These are phyloP conservation scores for Boletales sp. DNA, from an alignment of 768 basidiomycete genomes.

Conservation along the genomic window DNA sequence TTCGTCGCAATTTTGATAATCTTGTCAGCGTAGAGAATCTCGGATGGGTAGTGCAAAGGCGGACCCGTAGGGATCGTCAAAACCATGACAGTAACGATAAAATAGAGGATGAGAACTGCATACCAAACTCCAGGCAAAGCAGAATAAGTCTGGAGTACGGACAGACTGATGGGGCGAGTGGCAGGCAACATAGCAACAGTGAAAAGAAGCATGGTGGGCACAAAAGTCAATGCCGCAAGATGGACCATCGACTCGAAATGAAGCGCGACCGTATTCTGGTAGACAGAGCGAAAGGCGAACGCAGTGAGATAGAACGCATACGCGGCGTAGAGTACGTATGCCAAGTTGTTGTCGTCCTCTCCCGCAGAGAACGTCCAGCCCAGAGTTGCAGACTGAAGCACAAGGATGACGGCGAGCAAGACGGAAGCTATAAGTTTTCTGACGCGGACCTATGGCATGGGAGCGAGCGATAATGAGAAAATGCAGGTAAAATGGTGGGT, in stretches of 20 bases:
- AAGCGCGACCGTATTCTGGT: slow-evolving; percentile 37
- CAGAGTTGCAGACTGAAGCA: slow-evolving; percentile 50
- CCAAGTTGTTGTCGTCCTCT: slow-evolving; percentile 31
- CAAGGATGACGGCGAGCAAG: slow-evolving; percentile 44
- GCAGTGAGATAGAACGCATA: slow-evolving; percentile 61
- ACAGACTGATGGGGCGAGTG: slow-evolving; percentile 32
- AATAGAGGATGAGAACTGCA: slow-evolving; percentile 47
- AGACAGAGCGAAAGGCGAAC: slow-evolving; percentile 49
- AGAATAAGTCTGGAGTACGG: slow-evolving; percentile 20
- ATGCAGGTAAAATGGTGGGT: neutral
- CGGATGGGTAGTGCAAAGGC: slow-evolving; percentile 66
- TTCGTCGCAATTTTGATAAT: slow-evolving; percentile 57
- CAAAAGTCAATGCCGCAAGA: slow-evolving; percentile 50
- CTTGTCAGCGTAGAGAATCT: slow-evolving; percentile 73
- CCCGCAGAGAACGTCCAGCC: slow-evolving; percentile 41
- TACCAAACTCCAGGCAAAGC: slow-evolving; percentile 46
- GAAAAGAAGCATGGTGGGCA: slow-evolving; percentile 45
- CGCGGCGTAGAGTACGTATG: slow-evolving; percentile 42
- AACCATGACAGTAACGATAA: slow-evolving; percentile 39
- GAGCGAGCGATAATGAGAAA: neutral
- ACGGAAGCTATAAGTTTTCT: slow-evolving; percentile 52
- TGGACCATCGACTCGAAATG: slow-evolving; percentile 56
- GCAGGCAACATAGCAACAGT: slow-evolving; percentile 56
- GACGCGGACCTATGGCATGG: slow-evolving; percentile 47
- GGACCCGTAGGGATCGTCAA: slow-evolving; percentile 68